Base-by-base conservation (phyloP, 2,329 filamentous ascomycete genomes). In the Aspergillus candidus region DNA sequence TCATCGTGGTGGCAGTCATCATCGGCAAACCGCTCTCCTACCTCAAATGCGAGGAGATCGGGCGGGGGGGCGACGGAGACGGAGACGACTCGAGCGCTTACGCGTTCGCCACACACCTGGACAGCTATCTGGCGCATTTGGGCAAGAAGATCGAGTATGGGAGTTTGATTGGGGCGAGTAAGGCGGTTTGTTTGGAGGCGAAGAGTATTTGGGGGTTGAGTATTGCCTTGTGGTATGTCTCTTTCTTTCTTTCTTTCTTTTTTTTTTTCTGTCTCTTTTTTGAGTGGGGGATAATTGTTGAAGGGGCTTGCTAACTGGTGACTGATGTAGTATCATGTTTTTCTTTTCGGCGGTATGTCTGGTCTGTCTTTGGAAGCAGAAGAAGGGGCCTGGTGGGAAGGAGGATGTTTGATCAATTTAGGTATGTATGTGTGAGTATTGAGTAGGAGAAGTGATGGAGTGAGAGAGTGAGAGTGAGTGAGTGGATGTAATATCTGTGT, bases 171-270 rank as follows among this genome's bases (percentile, higher is more conserved):
- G 78, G 77, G n/a, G 73, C 76, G 7, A 80, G 73, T 11, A 77
- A 74, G 61, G 60, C 77, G 13, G 85, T 86, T 43, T 96, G 90
- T 71, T 81, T 83, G 59, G 82, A 93, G 72, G 82, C 89, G 65
- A 94, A 94, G 75, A 80, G 85, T 12, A 79, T 93, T 53, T 95
- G 89, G 90, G 89, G 88, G 1, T 68, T 95, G 48, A 79, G 81
- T 63, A 90, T 95, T 65, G 82, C 82, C 4, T 76, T 94, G 39
- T 88, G 77, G 77, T 80, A 61, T 60, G 74, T 72, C 38, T 29
- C 30, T 11, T n/a, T 35, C 13, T 6, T 32, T 44, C 6, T 3
- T 6, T 38, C 12, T 14, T 13, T 14, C 17, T 11, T 32, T 15
- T 8, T 42, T 13, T 14, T 13, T 12, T n/a, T 36, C 35, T 32